phyloP scores from a whole-genome alignment of 805 yeast genomes.

The Saturnispora mendoncae region DNA sequence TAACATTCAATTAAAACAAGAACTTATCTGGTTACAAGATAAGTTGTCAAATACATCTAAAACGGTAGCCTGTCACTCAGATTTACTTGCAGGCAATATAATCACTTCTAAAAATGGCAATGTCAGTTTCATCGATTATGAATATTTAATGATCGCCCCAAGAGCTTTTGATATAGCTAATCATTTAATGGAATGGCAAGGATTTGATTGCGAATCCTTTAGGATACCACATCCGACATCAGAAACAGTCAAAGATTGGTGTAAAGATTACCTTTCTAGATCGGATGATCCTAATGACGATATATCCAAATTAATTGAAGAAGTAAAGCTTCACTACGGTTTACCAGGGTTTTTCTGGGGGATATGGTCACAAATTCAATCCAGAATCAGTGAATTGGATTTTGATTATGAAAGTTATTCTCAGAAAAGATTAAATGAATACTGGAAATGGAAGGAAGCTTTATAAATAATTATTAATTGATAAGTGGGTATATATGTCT shows the following conservation, averaged over 20 bases:
- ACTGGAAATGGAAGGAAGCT: slow-evolving; percentile 53
- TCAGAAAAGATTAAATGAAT: slow-evolving; percentile 51
- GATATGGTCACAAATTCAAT: slow-evolving; percentile 72
- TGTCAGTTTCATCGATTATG: slow-evolving; percentile 59
- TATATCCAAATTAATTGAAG: slow-evolving; percentile 41
- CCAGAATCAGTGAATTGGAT: slow-evolving; percentile 59
- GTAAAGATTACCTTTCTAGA: slow-evolving; percentile 40
- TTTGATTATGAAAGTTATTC: slow-evolving; percentile 62
- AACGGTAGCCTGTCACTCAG: slow-evolving; percentile 59
- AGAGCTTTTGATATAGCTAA: slow-evolving; percentile 69
- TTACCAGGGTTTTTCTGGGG: slow-evolving; percentile 85
- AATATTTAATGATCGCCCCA: slow-evolving; percentile 64
- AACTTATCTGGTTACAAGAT: slow-evolving; percentile 46
- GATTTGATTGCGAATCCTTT: slow-evolving; percentile 58
- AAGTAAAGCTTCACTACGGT: slow-evolving; percentile 57
- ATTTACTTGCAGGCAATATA: slow-evolving; percentile 64
- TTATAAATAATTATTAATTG: no score
- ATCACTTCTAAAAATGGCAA: slow-evolving; percentile 32
- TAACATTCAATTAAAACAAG: slow-evolving; percentile 36
- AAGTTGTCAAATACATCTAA: slow-evolving; percentile 40
- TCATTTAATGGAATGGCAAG: slow-evolving; percentile 77
- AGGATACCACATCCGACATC: slow-evolving; percentile 39
- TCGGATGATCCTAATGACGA: slow-evolving; percentile 2
- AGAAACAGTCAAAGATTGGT: slow-evolving; percentile 49
- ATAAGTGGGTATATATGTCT: no score